These are phyloP conservation scores for Ambrosia hybrid DNA, from an alignment of 140 eudicot species.

Conservation along the genomic window DNA sequence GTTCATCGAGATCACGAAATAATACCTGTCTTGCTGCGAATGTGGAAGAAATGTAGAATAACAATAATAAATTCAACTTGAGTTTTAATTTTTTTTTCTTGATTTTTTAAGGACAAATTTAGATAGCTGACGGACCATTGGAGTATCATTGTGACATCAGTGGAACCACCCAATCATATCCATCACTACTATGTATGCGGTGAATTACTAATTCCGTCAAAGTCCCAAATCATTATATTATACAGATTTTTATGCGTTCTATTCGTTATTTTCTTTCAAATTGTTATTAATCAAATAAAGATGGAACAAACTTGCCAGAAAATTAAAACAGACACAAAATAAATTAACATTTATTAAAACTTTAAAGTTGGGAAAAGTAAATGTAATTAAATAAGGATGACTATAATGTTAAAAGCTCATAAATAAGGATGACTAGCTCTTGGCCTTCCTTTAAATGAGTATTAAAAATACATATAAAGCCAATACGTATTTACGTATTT, in stretches of 20 bases:
- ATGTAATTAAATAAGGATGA: conserved; percentile 19
- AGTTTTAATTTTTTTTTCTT: no score
- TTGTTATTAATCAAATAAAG: neutral
- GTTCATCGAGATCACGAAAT: no score
- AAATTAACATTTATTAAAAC: neutral
- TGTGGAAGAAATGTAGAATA: no score
- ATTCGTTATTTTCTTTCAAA: neutral
- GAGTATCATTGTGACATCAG: no score
- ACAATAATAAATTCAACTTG: no score
- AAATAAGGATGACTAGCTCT: conserved; percentile 19
- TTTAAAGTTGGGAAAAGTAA: neutral
- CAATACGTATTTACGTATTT: neutral
- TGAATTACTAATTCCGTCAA: neutral
- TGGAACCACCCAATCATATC: no score
- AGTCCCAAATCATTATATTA: neutral
- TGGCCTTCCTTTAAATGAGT: conserved; percentile 20
- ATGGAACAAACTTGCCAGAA: neutral
- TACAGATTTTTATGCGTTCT: no score
- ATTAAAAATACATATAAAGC: conserved; percentile 10
- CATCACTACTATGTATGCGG: no score
- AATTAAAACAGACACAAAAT: neutral
- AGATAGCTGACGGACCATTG: no score
- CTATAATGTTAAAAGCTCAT: conserved; percentile 28
- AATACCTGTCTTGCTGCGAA: no score
- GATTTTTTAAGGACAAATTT: no score